A percentile compares a stretch with the other conserved stretches of the same genome.
Conservation (phyloP, 352 stramenopile species). For the Globisporangium radiosum region DNA sequence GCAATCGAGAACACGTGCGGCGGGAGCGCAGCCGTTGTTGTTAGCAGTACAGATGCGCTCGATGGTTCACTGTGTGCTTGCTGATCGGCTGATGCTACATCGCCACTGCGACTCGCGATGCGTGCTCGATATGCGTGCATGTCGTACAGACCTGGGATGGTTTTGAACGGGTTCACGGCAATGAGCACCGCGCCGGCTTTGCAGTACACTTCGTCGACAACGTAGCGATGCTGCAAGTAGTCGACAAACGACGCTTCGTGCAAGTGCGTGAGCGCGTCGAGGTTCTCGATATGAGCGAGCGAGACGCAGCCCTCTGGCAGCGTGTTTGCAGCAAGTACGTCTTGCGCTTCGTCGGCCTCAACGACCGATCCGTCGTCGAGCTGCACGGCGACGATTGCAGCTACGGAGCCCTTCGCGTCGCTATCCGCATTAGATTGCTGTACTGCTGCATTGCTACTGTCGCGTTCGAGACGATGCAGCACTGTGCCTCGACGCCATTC, state of each 20-base stretch:
- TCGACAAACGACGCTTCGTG: slow-evolving; percentile 79
- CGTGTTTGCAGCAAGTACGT: slow-evolving; percentile 55
- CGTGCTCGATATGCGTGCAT: slow-evolving; percentile 30
- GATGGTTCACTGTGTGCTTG: not conserved
- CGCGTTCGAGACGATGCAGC: slow-evolving; percentile 23
- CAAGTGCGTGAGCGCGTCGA: slow-evolving; percentile 69
- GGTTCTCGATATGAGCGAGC: slow-evolving; percentile 55
- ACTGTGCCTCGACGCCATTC: slow-evolving; percentile 41
- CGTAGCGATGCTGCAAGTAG: slow-evolving; percentile 69
- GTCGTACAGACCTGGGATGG: slow-evolving; percentile 63
- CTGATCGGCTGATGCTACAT: not conserved
- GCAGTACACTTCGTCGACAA: slow-evolving; percentile 71
- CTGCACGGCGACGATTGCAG: slow-evolving; percentile 26
- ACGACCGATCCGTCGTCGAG: slow-evolving; percentile 29
- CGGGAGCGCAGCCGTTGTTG: slow-evolving; percentile 25
- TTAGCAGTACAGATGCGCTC: not conserved
- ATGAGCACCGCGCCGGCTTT: slow-evolving; percentile 65
- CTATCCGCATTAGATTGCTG: slow-evolving; percentile 1
- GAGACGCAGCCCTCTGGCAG: slow-evolving; percentile 18
- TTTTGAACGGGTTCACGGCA: slow-evolving; percentile 77
- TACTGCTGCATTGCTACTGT: not conserved
- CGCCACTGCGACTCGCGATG: slow-evolving; percentile 8
- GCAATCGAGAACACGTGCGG: slow-evolving; percentile 83
- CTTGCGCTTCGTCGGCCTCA: slow-evolving; percentile 38
- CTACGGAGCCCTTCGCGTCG: too few species aligned